Base-by-base conservation (phyloP, 192 early-diverging fungal species). In the Mortierella claussenii region DNA sequence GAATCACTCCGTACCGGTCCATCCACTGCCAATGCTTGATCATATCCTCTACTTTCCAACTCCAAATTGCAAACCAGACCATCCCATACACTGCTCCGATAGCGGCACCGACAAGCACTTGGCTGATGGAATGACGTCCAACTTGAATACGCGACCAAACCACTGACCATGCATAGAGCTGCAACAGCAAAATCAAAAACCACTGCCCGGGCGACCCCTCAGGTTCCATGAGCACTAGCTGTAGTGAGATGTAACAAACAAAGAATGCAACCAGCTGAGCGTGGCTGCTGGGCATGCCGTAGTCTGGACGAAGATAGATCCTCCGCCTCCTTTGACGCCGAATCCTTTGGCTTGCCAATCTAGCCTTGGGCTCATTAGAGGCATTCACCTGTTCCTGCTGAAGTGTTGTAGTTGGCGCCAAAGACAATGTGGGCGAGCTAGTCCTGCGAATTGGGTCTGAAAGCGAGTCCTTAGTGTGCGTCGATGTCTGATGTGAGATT, bases 211-310 rank as follows among this genome's bases (percentile, higher is more conserved):
- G 28, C 0, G 73, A 76, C 0, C 73, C 73, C 47, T 76, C 73
- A 5, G 73, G 73, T 20, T 76, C 73, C 73, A 76, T 76, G 7
- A 76, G 65, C 6, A 76, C 65, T n/a, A 76, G 46, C 27, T 76
- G 73, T 18, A 76, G 46, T 1, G 73, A 76, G n/a, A 80, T 71
- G 61, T 84, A 91, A 13, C 71, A 74, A 2, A 85, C 83, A 65
- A 90, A 93, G 60, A 85, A 93, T 9, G 86, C 83, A 40, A 91
- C 86, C 55, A 89, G 83, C 55, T 93, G 90, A 23, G 88, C 69
- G 65, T 93, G 91, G 49, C 83, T 84, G 23, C 84, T 86, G 26
- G 91, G 91, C 91, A 93, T 93, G 6, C 89, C 91, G 64, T 93
- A 91, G n/a, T 82, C 79, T 13, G 80, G 75, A 2, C 69, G 70